phyloP scores from a whole-genome alignment of 495 filamentous ascomycete genomes.

The Penicillium canescens region DNA sequence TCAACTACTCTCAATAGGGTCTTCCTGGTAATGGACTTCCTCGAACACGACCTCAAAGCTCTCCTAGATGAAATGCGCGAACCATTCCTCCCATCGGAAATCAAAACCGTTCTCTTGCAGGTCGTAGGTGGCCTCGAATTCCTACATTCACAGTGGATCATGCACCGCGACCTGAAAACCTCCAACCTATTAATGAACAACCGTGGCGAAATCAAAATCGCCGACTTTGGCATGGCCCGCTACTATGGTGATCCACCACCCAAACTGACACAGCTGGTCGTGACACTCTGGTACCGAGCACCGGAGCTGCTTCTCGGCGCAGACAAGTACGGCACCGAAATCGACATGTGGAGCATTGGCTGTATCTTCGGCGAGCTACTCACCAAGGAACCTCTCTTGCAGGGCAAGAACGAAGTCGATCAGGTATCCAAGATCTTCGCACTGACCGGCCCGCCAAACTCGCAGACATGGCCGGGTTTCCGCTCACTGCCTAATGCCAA shows the following conservation, averaged over 20 bases:
- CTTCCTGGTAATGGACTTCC: conserved; percentile 96
- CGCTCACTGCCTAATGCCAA: conserved; percentile 86
- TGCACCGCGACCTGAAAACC: conserved; percentile 96
- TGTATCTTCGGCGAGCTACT: conserved; percentile 96
- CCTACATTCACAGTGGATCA: conserved; percentile 87
- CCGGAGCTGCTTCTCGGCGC: conserved; percentile 89
- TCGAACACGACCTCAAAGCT: conserved; percentile 96
- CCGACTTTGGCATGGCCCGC: conserved; percentile 97
- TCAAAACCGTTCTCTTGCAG: conserved; percentile 86
- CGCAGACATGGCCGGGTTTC: conserved; percentile 85
- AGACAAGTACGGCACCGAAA: conserved; percentile 68
- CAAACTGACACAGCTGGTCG: conserved; percentile 89
- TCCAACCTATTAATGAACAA: conserved; percentile 96
- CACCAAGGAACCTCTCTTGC: conserved; percentile 77
- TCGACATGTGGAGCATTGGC: conserved; percentile 96
- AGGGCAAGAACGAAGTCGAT: conserved; percentile 94
- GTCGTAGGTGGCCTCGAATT: conserved; percentile 79
- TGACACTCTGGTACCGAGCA: conserved; percentile 95
- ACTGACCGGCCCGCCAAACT: conserved; percentile 85
- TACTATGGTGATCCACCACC: conserved; percentile 81
- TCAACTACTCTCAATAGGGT: conserved; percentile 54
- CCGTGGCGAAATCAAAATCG: conserved; percentile 91
- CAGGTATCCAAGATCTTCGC: conserved; percentile 82
- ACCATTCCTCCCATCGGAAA: conserved; percentile 89
- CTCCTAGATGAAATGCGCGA: conserved; percentile 92